A percentile compares a stretch with the other conserved stretches of the same genome.
phyloP scores from a whole-genome alignment of 768 basidiomycete species.

The Lactarius pseudohatsudake region DNA sequence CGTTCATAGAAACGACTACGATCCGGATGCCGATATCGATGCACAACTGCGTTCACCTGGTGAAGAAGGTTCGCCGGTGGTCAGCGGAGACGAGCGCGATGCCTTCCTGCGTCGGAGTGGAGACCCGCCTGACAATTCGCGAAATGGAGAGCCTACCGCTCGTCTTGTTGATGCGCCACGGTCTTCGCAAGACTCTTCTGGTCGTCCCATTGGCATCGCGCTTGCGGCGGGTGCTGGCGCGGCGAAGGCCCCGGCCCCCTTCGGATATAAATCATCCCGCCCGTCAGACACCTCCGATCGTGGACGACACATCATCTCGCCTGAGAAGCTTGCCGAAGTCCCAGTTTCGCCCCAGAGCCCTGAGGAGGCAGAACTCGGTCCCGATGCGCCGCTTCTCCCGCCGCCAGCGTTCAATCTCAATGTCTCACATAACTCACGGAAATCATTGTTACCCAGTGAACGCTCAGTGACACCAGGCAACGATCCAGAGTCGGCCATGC shows the following conservation, averaged over 20 bases:
- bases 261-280: not conserved
- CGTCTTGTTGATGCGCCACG: constrained; percentile 20
- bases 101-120: constrained; percentile 53
- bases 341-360: not conserved
- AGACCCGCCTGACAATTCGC: not conserved
- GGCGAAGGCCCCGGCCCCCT: not conserved
- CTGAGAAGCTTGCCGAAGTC: constrained; percentile 17
- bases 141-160: constrained; percentile 14
- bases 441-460: constrained; percentile 33
- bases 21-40: constrained; percentile 18
- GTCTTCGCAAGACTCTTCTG: constrained; percentile 10
- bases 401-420: constrained; percentile 19
- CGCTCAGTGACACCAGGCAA: constrained; percentile 34
- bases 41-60: constrained; percentile 41
- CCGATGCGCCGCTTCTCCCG: constrained; percentile 24
- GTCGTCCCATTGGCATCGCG: constrained; percentile 23
- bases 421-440: constrained; percentile 11
- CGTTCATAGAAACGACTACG: constrained; percentile 13
- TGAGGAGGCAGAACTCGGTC: constrained; percentile 21
- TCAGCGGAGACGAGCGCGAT: constrained; percentile 69
- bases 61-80: constrained; percentile 69
- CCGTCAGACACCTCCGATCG: not conserved
- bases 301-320: constrained; percentile 22
- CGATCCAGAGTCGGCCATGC: constrained; percentile 41
- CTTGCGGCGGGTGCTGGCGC: not conserved